A percentile compares a stretch with the other conserved stretches of the same genome.
Conservation (phyloP, 2,329 filamentous ascomycete species). For the Fusarium domesticum region DNA sequence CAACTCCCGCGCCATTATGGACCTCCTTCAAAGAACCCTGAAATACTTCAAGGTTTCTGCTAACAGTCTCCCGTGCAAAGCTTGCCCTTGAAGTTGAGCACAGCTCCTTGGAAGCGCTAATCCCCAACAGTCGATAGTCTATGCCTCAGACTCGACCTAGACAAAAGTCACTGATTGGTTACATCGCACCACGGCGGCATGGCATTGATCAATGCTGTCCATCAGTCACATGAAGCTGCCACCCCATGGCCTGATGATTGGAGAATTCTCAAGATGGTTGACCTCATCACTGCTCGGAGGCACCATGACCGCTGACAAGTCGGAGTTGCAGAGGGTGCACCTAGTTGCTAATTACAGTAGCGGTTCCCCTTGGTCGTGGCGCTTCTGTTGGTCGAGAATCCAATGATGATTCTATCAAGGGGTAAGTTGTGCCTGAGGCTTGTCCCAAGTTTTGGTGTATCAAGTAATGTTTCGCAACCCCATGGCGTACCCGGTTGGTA, state of each 20-base stretch:
- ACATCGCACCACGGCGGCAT: not conserved
- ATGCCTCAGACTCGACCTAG: not conserved
- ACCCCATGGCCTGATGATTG: not conserved
- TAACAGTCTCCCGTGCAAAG: too few species aligned
- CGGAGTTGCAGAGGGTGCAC: not conserved
- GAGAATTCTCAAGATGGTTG: not conserved
- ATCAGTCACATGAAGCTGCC: not conserved
- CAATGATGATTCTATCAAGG: too few species aligned
- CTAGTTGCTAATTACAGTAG: too few species aligned
- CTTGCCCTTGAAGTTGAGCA: not conserved
- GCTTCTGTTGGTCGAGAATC: not conserved
- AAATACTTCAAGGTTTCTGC: too few species aligned
- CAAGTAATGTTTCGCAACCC: not conserved
- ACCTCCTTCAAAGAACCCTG: too few species aligned
- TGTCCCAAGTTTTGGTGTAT: not conserved
- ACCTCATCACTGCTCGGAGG: not conserved
- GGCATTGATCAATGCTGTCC: not conserved
- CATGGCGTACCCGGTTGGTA: not conserved
- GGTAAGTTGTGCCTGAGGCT: too few species aligned
- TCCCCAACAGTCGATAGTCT: not conserved
- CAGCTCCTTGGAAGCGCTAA: too few species aligned
- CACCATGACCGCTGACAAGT: too few species aligned
- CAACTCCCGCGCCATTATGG: too few species aligned
- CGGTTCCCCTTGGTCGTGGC: not conserved
- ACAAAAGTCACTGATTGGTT: not conserved